These are phyloP conservation scores for Pichia sp. DNA, from an alignment of 1,139 yeast genomes.

Conservation along the genomic window DNA sequence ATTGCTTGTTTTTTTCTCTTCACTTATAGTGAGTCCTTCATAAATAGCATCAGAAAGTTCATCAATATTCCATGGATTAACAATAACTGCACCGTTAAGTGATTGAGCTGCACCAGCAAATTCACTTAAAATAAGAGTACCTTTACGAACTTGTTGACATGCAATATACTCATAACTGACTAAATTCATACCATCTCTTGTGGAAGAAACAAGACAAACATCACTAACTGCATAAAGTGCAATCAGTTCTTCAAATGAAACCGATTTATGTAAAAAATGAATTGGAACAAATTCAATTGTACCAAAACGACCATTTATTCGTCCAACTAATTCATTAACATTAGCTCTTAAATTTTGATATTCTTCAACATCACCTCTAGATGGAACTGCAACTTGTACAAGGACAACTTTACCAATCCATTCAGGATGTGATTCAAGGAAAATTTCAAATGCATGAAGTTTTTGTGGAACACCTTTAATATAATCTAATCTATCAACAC, in stretches of 20 bases:
- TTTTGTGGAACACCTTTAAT: conserved; percentile 98
- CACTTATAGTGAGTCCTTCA: conserved; percentile 80
- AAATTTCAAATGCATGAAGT: conserved; percentile 90
- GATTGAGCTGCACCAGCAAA: conserved; percentile 99
- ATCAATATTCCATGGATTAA: conserved; percentile 98
- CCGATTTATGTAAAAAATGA: conserved; percentile 89
- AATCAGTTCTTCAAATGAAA: conserved; percentile 85
- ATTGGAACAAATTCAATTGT: conserved; percentile 97
- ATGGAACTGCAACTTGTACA: conserved; percentile 96
- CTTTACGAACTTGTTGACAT: conserved; percentile 82
- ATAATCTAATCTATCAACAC: conserved; percentile 92
- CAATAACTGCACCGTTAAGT: conserved; percentile 84
- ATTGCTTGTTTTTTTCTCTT: conserved; percentile 69
- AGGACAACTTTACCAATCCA: conserved; percentile 97
- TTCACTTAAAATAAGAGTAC: conserved; percentile 80
- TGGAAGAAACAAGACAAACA: conserved; percentile 86
- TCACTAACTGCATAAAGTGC: conserved; percentile 81
- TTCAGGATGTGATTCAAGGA: conserved; percentile 87
- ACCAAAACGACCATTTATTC: conserved; percentile 94
- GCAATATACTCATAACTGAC: conserved; percentile 96
- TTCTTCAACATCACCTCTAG: conserved; percentile 97
- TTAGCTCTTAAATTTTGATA: conserved; percentile 90
- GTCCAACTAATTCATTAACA: conserved; percentile 92
- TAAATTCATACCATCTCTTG: conserved; percentile 97
- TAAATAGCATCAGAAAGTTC: conserved; percentile 81